Base-by-base conservation (phyloP, 2,329 filamentous ascomycete genomes). In the Sporothrix dimorphospora region DNA sequence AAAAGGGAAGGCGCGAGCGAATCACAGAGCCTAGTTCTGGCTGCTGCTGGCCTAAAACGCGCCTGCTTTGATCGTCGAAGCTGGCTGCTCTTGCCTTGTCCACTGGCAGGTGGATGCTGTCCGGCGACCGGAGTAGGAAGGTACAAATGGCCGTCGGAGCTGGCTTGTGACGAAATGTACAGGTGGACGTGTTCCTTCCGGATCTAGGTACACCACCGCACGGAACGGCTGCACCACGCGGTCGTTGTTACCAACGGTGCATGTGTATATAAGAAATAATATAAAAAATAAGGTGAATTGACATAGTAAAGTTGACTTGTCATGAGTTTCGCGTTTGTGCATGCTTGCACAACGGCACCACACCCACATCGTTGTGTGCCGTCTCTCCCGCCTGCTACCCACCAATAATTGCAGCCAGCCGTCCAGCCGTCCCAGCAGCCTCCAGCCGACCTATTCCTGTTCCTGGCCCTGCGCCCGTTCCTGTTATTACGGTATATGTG, bases 1-100 rank as follows among this genome's bases (percentile, higher is more conserved):
- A 47, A 47, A 38, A 19, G n/a, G 68, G 42, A 70, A 70, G 55
- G 40, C 53, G 34, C 57, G 69, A 53, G 55, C 57, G 55, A 70
- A 49, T 61, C 53, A 70, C 55, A 70, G 40, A 8, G 53, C 24
- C n/a, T 21, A 19, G 11, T 61, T 47, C 19, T 38, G 53, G 30
- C 42, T 21, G 16, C n/a, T 67, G 53, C 30, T 47, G 30, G 47
- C 30, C 47, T 24, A 40, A 45, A 65, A 27, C 38, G 38, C 27
- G 59, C 59, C 38, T 27, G 21, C 38, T 3, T 6, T 12, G 57
- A 42, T 63, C 34, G 34, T 63, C 34, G 16, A 34, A 6, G 57
- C 12, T 34, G 53, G 14, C 34, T 14, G 57, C n/a, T 42, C 34
- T 42, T 63, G n/a, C 57, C 57, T 63, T 42, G 57, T 45, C 16